Evolutionary conservation across 192 early-diverging fungal genomes (phyloP).

Genomic region (Mortierella hygrophila): DNA sequence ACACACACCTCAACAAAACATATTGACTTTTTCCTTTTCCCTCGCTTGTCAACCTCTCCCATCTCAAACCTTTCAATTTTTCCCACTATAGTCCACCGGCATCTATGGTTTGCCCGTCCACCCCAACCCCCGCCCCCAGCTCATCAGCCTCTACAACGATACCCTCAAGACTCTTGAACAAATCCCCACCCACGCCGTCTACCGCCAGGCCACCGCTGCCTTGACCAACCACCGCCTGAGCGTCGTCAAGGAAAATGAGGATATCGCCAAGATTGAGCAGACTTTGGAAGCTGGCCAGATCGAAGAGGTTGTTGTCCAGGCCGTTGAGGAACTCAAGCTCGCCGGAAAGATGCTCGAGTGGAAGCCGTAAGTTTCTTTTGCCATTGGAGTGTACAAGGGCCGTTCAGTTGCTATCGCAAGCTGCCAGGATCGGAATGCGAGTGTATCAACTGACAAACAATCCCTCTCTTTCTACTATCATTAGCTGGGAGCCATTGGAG

Average conservation of each 20-base stretch:
- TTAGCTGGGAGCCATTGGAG: conserved; percentile 87
- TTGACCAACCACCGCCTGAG: conserved; percentile 81
- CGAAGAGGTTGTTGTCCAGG: conserved; percentile 92
- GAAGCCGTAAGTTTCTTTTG: conserved; percentile 70
- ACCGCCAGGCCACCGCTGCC: conserved; percentile 86
- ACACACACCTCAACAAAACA: background rate
- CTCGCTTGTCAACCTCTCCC: background rate
- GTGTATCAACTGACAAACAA: background rate
- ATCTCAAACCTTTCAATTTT: conserved; percentile 10
- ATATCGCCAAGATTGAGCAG: conserved; percentile 82
- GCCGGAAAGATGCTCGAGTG: conserved; percentile 88
- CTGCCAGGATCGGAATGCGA: too few relatives aligned
- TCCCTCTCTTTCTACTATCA: background rate
- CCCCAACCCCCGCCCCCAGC: conserved; percentile 86
- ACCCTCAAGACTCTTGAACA: conserved; percentile 79
- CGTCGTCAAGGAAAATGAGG: conserved; percentile 81
- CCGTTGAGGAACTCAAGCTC: conserved; percentile 89
- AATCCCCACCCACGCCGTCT: conserved; percentile 82
- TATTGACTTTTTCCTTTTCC: background rate
- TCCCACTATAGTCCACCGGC: conserved; percentile 74
- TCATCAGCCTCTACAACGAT: conserved; percentile 85
- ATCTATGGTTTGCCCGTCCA: conserved; percentile 90
- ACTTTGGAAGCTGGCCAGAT: conserved; percentile 86
- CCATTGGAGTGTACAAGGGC: background rate
- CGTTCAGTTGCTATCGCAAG: background rate